Evolutionary conservation across 1,284 basidiomycete species (phyloP).

Genomic region (Cutaneotrichosporon spelunceum): DNA sequence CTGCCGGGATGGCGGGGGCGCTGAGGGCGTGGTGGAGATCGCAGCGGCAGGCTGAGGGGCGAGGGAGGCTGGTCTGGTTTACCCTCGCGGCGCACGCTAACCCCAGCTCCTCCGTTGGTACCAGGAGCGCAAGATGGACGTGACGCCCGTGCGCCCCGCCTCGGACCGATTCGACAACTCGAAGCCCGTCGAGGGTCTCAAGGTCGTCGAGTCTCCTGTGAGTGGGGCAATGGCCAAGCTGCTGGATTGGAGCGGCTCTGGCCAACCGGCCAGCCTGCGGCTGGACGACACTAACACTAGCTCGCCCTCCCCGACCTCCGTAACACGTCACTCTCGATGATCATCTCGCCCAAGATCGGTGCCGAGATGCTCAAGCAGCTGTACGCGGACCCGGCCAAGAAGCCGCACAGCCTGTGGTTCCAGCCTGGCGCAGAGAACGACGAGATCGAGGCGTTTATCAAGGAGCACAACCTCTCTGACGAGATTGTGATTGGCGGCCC

Average conservation of each 20-base stretch:
- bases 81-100: neutral
- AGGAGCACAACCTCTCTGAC: constrained; percentile 59
- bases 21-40: too few species aligned
- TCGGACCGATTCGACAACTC: constrained; percentile 22
- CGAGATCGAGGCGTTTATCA: constrained; percentile 57
- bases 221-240: too few species aligned
- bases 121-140: constrained; percentile 55
- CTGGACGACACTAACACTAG: constrained; percentile 54
- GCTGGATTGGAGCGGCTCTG: too few species aligned
- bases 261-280: too few species aligned
- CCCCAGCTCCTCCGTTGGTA: constrained; percentile 61
- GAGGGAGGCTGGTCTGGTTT: too few species aligned
- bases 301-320: constrained; percentile 61
- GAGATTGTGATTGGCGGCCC: constrained; percentile 69
- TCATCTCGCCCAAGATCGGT: constrained; percentile 66
- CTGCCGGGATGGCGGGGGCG: too few species aligned
- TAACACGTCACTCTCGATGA: constrained; percentile 71
- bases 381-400: constrained; percentile 59
- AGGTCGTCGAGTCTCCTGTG: constrained; percentile 35
- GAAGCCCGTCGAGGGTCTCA: constrained; percentile 38
- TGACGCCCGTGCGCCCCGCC: constrained; percentile 59
- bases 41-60: too few species aligned
- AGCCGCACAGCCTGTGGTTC: constrained; percentile 70
- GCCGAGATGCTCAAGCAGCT: constrained; percentile 37
- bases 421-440: constrained; percentile 77